A percentile compares a stretch with the other conserved stretches of the same genome.
These are phyloP conservation scores for Peterozyma xylosa DNA, from an alignment of 805 yeast species.

Conservation along the genomic window DNA sequence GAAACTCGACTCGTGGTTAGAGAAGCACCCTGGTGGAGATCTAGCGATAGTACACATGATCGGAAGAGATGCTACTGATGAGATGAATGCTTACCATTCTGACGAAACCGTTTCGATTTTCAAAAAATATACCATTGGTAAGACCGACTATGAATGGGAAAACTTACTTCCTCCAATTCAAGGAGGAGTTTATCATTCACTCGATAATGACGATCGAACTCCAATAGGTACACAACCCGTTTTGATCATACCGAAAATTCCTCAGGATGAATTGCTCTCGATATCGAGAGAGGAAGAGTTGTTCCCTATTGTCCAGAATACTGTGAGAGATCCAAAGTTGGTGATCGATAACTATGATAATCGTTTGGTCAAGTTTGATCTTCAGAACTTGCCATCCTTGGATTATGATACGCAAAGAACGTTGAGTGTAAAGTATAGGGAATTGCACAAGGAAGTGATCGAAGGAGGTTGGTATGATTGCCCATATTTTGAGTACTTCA, in stretches of 20 bases:
- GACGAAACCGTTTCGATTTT: conserved; percentile 47
- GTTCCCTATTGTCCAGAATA: conserved; percentile 22
- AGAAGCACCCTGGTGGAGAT: conserved; percentile 83
- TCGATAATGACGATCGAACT: conserved; percentile 18
- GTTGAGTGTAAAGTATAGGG: conserved; percentile 50
- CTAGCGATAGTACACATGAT: conserved; percentile 78
- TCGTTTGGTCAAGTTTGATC: conserved; percentile 43
- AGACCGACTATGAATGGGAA: conserved; percentile 57
- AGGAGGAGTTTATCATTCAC: conserved; percentile 49
- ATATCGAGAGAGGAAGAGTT: conserved; percentile 24
- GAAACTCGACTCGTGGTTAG: conserved; percentile 63
- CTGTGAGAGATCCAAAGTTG: conserved; percentile 47
- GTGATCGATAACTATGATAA: conserved; percentile 54
- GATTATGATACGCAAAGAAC: conserved; percentile 59
- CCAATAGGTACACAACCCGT: conserved; percentile 35
- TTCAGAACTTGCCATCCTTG: conserved; percentile 50
- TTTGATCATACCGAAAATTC: conserved; percentile 41
- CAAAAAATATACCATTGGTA: conserved; percentile 57
- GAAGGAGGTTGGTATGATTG: conserved; percentile 63
- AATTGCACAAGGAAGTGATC: conserved; percentile 47
- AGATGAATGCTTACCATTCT: conserved; percentile 77
- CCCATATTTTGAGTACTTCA: conserved; percentile 62
- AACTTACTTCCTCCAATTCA: conserved; percentile 84
- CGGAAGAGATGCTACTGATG: conserved; percentile 88
- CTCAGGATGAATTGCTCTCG: conserved; percentile 37